phyloP scores from a whole-genome alignment of 2,329 filamentous ascomycete genomes.

The Calonectria honghensis region DNA sequence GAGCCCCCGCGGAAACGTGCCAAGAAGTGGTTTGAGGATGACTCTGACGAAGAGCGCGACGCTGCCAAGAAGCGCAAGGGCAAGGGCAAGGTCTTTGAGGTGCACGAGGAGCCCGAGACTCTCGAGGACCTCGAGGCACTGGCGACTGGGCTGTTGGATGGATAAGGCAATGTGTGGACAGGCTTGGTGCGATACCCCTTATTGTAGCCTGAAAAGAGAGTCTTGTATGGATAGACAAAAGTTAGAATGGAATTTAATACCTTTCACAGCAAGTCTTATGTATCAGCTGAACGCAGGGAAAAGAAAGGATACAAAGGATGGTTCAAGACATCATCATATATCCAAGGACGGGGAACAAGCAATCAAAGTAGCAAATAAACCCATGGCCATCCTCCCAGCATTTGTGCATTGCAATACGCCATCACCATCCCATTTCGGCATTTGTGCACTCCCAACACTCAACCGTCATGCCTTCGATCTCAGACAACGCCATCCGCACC shows the following conservation, averaged over 20 bases:
- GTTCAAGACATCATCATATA: no score
- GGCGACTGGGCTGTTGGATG: conserved; percentile 82
- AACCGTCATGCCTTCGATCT: no score
- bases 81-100: conserved; percentile 76
- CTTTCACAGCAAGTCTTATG: conserved; percentile 6
- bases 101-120: conserved; percentile 83
- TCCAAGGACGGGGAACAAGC: no score
- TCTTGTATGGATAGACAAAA: conserved; percentile 50
- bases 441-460: no score
- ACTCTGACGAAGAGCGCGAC: conserved; percentile 72
- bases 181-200: conserved; percentile 56
- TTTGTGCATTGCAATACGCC: no score
- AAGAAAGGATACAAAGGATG: no score
- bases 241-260: conserved; percentile 33
- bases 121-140: conserved; percentile 86
- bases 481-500: no score
- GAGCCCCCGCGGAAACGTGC: conserved; percentile 72
- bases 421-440: no score
- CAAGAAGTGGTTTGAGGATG: conserved; percentile 88
- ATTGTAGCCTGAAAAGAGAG: conserved; percentile 35
- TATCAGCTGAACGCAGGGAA: no score
- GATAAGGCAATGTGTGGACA: conserved; percentile 49
- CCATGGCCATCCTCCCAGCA: no score
- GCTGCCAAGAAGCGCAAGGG: conserved; percentile 65
- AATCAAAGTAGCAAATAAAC: no score